These are phyloP conservation scores for Metschnikowia kunwiensis DNA, from an alignment of 805 yeast genomes.

Conservation along the genomic window DNA sequence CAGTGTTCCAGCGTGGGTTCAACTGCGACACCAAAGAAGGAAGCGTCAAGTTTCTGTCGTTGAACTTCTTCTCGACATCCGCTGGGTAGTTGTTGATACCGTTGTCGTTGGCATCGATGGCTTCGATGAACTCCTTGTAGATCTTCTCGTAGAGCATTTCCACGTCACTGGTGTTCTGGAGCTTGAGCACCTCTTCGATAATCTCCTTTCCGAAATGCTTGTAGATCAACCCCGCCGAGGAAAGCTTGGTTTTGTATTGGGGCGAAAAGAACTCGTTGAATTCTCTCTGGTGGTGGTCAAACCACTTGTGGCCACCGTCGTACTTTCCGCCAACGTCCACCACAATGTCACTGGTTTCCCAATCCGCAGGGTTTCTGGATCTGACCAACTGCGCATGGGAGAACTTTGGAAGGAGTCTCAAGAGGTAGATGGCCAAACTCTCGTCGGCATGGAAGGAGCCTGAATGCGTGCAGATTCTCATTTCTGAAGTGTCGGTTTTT, in stretches of 20 bases:
- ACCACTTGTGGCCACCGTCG: constrained; percentile 70
- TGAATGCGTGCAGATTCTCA: constrained; percentile 82
- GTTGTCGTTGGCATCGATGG: constrained; percentile 94
- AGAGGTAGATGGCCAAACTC: constrained; percentile 86
- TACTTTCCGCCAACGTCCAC: constrained; percentile 94
- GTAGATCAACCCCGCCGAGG: constrained; percentile 91
- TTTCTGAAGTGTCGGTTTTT: constrained; percentile 16
- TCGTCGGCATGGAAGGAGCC: constrained; percentile 98
- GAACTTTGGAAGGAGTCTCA: constrained; percentile 67
- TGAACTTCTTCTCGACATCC: constrained; percentile 59
- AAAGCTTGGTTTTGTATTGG: constrained; percentile 68
- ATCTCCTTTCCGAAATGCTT: constrained; percentile 79
- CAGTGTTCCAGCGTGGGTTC: constrained; percentile 83
- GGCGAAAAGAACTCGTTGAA: constrained; percentile 71
- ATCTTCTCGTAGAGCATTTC: constrained; percentile 69
- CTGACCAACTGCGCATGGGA: constrained; percentile 67
- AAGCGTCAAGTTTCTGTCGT: constrained; percentile 68
- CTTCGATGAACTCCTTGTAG: constrained; percentile 85
- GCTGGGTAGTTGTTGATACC: constrained; percentile 72
- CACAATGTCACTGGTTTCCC: constrained; percentile 87
- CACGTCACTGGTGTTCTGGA: constrained; percentile 37
- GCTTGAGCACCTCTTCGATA: constrained; percentile 50
- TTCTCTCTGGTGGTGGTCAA: constrained; percentile 96
- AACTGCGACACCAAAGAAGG: constrained; percentile 75
- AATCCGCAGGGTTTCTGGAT: constrained; percentile 75